phyloP scores from a whole-genome alignment of 164 flowering plant genomes.

The Sextonia rubra region DNA sequence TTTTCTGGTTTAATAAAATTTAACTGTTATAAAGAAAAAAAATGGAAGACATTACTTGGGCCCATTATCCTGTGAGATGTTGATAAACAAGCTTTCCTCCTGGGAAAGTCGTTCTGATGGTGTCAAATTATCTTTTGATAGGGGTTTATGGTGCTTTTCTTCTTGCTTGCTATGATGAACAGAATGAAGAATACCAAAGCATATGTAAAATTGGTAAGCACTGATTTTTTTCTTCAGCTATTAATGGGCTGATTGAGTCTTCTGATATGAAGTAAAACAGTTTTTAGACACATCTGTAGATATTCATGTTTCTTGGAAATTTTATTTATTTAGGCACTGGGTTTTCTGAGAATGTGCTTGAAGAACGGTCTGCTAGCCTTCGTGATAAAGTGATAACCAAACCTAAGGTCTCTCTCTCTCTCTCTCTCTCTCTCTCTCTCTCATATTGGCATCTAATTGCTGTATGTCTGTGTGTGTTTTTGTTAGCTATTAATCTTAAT shows the following conservation, averaged over 20 bases:
- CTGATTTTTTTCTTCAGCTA: background rate
- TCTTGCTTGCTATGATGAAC: conserved; percentile 86
- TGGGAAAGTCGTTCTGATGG: background rate
- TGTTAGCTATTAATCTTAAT: background rate
- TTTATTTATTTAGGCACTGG: conserved; percentile 68
- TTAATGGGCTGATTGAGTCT: background rate
- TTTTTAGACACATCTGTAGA: background rate
- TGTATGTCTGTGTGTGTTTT: background rate
- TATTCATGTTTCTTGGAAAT: background rate
- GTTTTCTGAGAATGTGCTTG: conserved; percentile 82
- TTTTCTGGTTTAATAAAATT: no score
- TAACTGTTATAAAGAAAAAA: no score
- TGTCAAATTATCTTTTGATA: conserved; percentile 9
- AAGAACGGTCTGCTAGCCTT: conserved; percentile 83
- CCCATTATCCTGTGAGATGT: no score
- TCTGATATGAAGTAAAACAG: background rate
- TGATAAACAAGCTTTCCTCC: background rate
- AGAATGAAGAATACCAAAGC: conserved; percentile 90
- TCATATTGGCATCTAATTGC: background rate
- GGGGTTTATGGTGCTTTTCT: conserved; percentile 98
- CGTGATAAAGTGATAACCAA: conserved; percentile 65
- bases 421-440: background rate
- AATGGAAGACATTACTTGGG: no score
- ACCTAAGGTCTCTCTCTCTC: conserved; percentile 52
- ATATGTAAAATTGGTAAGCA: conserved; percentile 88